Evolutionary conservation across 495 filamentous ascomycete genomes (phyloP).

Genomic region (Glutinoglossum americanum): DNA sequence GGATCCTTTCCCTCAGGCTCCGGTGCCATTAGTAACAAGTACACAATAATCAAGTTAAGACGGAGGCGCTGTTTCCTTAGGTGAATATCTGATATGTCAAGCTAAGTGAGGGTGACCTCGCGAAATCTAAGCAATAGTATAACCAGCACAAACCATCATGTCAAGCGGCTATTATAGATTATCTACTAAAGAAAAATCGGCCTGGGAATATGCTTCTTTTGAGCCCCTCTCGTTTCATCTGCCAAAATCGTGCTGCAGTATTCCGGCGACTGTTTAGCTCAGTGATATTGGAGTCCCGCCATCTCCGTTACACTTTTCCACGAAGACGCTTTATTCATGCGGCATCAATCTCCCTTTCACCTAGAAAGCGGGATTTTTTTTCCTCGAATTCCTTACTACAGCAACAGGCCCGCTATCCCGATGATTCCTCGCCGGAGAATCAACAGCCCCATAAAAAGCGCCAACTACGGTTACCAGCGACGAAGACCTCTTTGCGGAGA

Average conservation of each 20-base stretch:
- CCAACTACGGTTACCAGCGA: not conserved
- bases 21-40: not conserved
- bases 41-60: not conserved
- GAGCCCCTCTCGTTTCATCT: not conserved
- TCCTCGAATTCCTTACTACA: constrained; percentile 1
- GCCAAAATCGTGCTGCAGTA: not conserved
- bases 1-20: not conserved
- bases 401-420: not conserved
- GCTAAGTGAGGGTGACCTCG: not conserved
- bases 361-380: constrained; percentile 4
- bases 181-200: not conserved
- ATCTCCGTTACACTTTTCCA: not conserved
- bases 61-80: not conserved
- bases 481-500: constrained; percentile 3
- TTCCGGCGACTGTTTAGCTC: not conserved
- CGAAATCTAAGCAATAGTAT: not conserved
- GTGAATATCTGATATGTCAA: not conserved
- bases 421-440: not conserved
- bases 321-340: constrained; percentile 2
- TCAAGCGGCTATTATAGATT: not conserved
- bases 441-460: constrained; percentile 1
- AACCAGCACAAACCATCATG: not conserved
- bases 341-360: not conserved
- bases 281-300: not conserved
- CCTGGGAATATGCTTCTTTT: not conserved